Base-by-base conservation (phyloP, 768 basidiomycete species). In the Piloderma croceum region DNA sequence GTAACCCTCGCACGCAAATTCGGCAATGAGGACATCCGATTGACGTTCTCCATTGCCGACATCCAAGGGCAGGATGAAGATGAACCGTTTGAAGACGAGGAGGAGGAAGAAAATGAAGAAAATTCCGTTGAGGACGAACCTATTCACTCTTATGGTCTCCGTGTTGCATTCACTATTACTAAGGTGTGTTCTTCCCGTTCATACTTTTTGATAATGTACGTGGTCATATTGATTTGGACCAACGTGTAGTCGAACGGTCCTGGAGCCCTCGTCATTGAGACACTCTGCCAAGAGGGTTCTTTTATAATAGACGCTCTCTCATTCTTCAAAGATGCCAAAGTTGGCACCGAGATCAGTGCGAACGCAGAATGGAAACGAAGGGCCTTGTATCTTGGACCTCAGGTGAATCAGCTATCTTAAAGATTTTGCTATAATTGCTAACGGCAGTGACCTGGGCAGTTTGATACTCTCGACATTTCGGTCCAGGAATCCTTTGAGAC, bases 361-460 rank as follows among this genome's bases (percentile, higher is more conserved):
- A 91, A 98, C 48, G 84, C 87, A 6, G 92, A 97, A 66, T 97
- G 89, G 90, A 86, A 84, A 59, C 79, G 93, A 34, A 77, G 92
- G 15, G 90, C 87, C 2, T 66, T 87, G 48, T 98, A 96, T 71
- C 80, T 94, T 57, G 94, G 94, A 1, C 94, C 93, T 38, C 81
- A 85, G 69, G 81, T 87, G 49, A 43, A 67, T 49, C n/a, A n/a
- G 48, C 19, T 20, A 19, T 10, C 9, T 15, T 15, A 6, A 10
- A n/a, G 37, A 12, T 46, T 35, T 6, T 40, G 7, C 5, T 34
- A 19, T 3, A 34, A 22, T 42, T n/a, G 31, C 10, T 17, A 22
- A 12, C 9, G 13, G 41, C 31, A 46, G 22, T 35, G 18, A 7
- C 31, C 15, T 15, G 22, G 40, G 33, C 62, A 89, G 79, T 98